phyloP scores from a whole-genome alignment of 805 yeast genomes.

The Nakazawaea molendinolei region DNA sequence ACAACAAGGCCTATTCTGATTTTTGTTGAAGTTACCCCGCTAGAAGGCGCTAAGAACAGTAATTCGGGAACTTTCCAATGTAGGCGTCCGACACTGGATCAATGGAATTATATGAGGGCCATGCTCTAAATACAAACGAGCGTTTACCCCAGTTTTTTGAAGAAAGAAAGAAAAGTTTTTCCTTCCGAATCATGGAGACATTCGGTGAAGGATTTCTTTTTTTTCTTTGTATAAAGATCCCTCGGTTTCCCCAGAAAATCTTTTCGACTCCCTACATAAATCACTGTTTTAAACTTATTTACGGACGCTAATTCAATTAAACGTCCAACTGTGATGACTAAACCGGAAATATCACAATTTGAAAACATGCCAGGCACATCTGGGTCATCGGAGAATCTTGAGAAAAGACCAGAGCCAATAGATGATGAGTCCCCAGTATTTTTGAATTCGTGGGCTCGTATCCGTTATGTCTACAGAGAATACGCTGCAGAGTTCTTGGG shows the following conservation, averaged over 20 bases:
- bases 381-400: conserved; percentile 2
- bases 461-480: conserved; percentile 33
- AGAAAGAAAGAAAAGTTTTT: too few relatives aligned
- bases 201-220: not conserved
- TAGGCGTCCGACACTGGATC: too few relatives aligned
- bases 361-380: conserved; percentile 11
- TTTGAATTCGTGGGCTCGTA: conserved; percentile 23
- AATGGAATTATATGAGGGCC: too few relatives aligned
- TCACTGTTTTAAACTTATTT: not conserved
- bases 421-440: conserved; percentile 11
- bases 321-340: conserved; percentile 5
- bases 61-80: too few relatives aligned
- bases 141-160: conserved; percentile 1
- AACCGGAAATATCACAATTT: conserved; percentile 8
- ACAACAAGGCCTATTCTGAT: too few relatives aligned
- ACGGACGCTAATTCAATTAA: too few relatives aligned
- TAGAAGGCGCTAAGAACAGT: too few relatives aligned
- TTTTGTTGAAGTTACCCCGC: too few relatives aligned
- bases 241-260: conserved; percentile 1
- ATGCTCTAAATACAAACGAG: too few relatives aligned
- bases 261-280: not conserved
- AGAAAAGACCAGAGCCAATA: not conserved
- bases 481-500: conserved; percentile 48
- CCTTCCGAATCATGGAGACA: too few relatives aligned
- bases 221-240: conserved; percentile 1